Evolutionary conservation across 1,139 yeast genomes (phyloP), one percentile per base, ranked within the genome.

Genomic region (Scheffersomyces segobiensis): DNA sequence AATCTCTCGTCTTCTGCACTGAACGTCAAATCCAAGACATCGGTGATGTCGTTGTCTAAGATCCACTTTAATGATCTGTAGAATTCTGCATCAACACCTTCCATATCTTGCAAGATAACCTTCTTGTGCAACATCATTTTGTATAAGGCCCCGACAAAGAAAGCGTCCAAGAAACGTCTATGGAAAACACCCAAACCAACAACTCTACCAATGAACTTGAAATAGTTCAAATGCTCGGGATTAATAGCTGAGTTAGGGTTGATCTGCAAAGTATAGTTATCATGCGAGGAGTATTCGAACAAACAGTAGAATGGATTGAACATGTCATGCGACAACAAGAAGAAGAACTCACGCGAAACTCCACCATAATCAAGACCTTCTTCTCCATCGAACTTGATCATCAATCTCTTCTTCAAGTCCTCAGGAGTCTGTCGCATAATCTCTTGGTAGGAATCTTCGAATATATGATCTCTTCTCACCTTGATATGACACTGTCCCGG

Each of bases 341-440:
- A 95, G 87, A 96, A 95, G 76, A 92, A 95, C 76, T 95, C 99
- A 80, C 99, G 86, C 39, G 98, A 92, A 64, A 95, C 98, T 72
- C 99, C 99, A 83, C 99, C 99, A 72, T 95, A 95, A 81, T 95
- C 99, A 67, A 96, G 84, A 75, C 99, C 99, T 81, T 95, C 99
- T 80, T 95, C 99, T 61, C 99, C 99, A 67, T 95, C 99, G 69
- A 96, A 95, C 74, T 95, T 93, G 74, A 95, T 96, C 99, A 95
- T 95, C 62, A 95, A 80, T 72, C 99, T 86, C 82, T 95, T 96
- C 84, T 95, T 96, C 77, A 95, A 85, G 71, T 95, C 99, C 75
- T 93, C 97, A 18, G 99, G 98, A 1, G 98, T 88, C 79, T 96
- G 99, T 74, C 99, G 88, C 99, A 95, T 95, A 57, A 96, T 88